Conservation (phyloP, 2,329 filamentous ascomycete species). For the Cytospora mali region DNA sequence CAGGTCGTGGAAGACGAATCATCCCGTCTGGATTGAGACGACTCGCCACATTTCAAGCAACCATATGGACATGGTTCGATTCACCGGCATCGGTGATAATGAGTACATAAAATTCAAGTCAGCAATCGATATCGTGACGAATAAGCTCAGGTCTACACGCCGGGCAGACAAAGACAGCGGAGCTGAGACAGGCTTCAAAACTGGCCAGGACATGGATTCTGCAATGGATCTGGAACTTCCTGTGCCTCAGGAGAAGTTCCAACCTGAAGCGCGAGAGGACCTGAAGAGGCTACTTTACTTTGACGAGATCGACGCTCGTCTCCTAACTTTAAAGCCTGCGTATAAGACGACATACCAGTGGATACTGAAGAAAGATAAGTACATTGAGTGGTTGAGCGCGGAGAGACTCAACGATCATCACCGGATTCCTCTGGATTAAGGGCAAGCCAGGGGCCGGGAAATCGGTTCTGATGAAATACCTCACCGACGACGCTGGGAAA, state of each 20-base stretch:
- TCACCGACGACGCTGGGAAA: constrained; percentile 20
- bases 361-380: neutral
- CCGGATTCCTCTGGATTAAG: constrained; percentile 51
- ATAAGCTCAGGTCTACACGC: neutral
- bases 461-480: constrained; percentile 50
- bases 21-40: constrained; percentile 40
- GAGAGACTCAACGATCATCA: constrained; percentile 33
- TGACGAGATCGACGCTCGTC: neutral
- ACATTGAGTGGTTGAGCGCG: neutral
- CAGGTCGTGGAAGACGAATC: constrained; percentile 42
- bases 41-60: constrained; percentile 38
- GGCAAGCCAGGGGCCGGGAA: constrained; percentile 51
- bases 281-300: neutral
- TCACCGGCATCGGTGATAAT: constrained; percentile 34
- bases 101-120: constrained; percentile 40
- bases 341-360: neutral
- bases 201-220: neutral
- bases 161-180: neutral
- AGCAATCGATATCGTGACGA: neutral
- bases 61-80: constrained; percentile 43
- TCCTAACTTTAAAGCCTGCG: neutral
- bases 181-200: neutral
- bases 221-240: neutral
- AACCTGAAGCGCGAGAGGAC: neutral
- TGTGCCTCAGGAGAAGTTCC: neutral